phyloP scores from a whole-genome alignment of 306 rosid genomes.

The Acacia melanoxylon region DNA sequence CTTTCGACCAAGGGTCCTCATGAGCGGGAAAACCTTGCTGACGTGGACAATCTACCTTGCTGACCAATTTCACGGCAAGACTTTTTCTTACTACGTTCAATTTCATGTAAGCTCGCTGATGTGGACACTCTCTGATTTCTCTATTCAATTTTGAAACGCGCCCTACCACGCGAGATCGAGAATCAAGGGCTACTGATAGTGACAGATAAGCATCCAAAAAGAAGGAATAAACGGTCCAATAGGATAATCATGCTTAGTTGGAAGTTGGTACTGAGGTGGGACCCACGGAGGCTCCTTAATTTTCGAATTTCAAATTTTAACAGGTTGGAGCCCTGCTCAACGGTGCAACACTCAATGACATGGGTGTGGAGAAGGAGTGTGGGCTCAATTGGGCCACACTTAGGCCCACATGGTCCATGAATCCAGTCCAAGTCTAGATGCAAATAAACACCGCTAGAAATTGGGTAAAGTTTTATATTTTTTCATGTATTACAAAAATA shows the following conservation, averaged over 20 bases:
- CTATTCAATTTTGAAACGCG: background rate
- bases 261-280: constrained; percentile 19
- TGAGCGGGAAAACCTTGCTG: constrained; percentile 55
- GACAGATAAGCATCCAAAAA: background rate
- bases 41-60: background rate
- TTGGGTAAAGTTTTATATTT: background rate
- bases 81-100: background rate
- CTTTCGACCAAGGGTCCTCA: constrained; percentile 19
- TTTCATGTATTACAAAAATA: background rate
- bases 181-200: background rate
- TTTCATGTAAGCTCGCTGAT: background rate
- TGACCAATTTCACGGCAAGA: background rate
- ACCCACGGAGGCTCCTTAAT: constrained; percentile 15
- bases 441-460: background rate
- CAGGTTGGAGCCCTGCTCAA: constrained; percentile 33
- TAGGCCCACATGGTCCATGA: background rate
- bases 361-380: background rate
- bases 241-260: background rate
- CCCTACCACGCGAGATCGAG: background rate
- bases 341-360: background rate
- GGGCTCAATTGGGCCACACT: background rate
- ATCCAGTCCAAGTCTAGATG: background rate
- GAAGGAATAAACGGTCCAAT: constrained; percentile 12
- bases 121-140: constrained; percentile 9
- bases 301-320: constrained; percentile 39